phyloP scores from a whole-genome alignment of 148 eudicot species.

The Silene uniflora region DNA sequence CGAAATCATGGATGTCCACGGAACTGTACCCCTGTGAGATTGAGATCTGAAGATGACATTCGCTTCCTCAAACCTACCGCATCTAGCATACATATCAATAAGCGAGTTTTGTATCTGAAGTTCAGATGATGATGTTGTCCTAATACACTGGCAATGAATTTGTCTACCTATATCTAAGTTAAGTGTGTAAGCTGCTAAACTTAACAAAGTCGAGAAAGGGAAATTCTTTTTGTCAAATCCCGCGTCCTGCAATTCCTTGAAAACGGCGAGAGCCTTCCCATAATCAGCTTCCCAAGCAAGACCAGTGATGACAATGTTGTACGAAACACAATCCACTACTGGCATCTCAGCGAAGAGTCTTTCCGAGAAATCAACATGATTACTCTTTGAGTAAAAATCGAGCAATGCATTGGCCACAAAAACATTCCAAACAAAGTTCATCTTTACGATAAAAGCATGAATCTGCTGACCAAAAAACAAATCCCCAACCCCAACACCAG shows the following conservation, averaged over 20 bases:
- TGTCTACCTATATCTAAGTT: conserved; percentile 57
- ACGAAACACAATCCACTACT: conserved; percentile 60
- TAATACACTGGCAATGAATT: conserved; percentile 62
- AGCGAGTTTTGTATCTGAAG: conserved; percentile 55
- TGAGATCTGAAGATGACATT: conserved; percentile 40
- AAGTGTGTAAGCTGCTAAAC: conserved; percentile 48
- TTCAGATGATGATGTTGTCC: conserved; percentile 44
- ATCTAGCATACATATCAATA: conserved; percentile 82
- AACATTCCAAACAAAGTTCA: conserved; percentile 48
- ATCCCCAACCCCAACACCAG: conserved; percentile 45
- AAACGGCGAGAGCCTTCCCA: conserved; percentile 44
- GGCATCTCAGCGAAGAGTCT: conserved; percentile 62
- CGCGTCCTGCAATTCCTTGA: conserved; percentile 35
- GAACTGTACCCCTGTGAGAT: conserved; percentile 40
- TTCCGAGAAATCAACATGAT: conserved; percentile 29
- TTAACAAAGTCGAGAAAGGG: conserved; percentile 63
- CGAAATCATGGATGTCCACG: conserved; percentile 81
- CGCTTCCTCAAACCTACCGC: conserved; percentile 57
- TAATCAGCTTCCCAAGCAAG: conserved; percentile 47
- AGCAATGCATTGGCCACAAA: conserved; percentile 64
- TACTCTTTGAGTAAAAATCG: conserved; percentile 67
- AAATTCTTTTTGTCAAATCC: conserved; percentile 44
- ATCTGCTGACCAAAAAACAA: conserved; percentile 51
- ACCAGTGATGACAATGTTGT: conserved; percentile 57
- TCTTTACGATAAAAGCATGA: conserved; percentile 53